A percentile compares a stretch with the other conserved stretches of the same genome.
phyloP scores from a whole-genome alignment of 768 basidiomycete genomes.

The Mycena kentingensis region DNA sequence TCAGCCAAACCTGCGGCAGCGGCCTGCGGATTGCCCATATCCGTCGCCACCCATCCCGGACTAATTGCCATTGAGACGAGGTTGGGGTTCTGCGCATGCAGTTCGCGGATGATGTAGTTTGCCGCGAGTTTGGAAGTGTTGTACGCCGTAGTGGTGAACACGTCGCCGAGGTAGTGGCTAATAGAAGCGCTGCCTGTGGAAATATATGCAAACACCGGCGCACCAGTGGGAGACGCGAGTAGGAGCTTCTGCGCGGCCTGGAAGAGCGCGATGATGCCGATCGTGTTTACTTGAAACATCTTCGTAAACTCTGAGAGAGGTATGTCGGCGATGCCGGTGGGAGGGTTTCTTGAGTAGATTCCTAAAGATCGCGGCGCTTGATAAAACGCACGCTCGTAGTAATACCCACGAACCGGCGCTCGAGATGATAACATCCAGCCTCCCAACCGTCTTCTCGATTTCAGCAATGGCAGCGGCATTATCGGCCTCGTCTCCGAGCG shows the following conservation, averaged over 20 bases:
- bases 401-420: not conserved
- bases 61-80: not conserved
- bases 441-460: not conserved
- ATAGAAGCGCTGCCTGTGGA: not conserved
- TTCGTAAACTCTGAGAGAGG: slow-evolving; percentile 1
- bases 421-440: slow-evolving; percentile 6
- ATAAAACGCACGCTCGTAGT: not conserved
- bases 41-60: slow-evolving; percentile 6
- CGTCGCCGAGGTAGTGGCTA: not conserved
- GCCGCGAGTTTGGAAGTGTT: slow-evolving; percentile 4
- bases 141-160: not conserved
- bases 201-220: not conserved
- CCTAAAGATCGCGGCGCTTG: not conserved
- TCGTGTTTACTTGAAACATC: not conserved
- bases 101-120: slow-evolving; percentile 3
- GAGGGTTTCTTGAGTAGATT: not conserved
- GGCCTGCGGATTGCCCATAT: not conserved
- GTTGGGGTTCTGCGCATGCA: not conserved
- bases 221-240: not conserved
- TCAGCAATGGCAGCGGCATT: not conserved
- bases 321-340: not conserved
- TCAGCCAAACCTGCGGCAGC: not conserved
- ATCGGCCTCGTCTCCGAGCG: not conserved
- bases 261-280: slow-evolving; percentile 4
- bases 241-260: slow-evolving; percentile 6